A percentile compares a stretch with the other conserved stretches of the same genome.
These are phyloP conservation scores for Penicillium odoratum DNA, from an alignment of 495 filamentous ascomycete species.

Conservation along the genomic window DNA sequence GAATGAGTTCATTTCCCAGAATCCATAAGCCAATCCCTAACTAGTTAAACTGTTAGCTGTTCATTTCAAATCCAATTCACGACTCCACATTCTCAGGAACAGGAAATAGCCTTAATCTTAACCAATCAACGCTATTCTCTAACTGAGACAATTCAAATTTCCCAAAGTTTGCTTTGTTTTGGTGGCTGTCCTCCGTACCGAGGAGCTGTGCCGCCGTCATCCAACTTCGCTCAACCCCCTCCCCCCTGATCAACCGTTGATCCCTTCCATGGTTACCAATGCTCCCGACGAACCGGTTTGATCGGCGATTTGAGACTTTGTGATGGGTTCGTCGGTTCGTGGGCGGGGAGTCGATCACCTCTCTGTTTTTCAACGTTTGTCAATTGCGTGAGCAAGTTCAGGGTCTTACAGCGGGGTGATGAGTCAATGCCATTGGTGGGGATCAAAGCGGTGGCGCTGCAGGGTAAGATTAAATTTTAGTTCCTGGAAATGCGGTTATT, in stretches of 20 bases:
- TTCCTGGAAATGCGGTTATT: no score
- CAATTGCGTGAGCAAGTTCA: background rate
- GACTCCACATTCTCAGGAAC: conserved; percentile 3
- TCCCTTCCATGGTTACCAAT: conserved; percentile 14
- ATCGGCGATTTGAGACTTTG: conserved; percentile 17
- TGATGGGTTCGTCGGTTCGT: conserved; percentile 12
- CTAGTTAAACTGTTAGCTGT: no score
- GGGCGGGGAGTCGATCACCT: background rate
- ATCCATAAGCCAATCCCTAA: no score
- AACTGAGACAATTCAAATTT: conserved; percentile 27
- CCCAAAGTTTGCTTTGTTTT: conserved; percentile 6
- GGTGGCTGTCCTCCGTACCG: background rate
- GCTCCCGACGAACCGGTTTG: conserved; percentile 21
- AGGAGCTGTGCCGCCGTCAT: no score
- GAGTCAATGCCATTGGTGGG: background rate
- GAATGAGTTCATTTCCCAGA: no score
- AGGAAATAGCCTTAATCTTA: background rate
- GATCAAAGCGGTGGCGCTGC: background rate
- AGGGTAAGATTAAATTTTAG: no score
- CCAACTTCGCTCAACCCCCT: background rate
- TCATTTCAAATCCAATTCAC: background rate
- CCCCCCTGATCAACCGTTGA: conserved; percentile 29
- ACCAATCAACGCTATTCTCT: background rate
- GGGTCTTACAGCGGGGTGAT: background rate
- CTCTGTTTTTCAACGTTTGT: background rate